These are phyloP conservation scores for Tulasnella sp. DNA, from an alignment of 768 basidiomycete genomes.

Conservation along the genomic window DNA sequence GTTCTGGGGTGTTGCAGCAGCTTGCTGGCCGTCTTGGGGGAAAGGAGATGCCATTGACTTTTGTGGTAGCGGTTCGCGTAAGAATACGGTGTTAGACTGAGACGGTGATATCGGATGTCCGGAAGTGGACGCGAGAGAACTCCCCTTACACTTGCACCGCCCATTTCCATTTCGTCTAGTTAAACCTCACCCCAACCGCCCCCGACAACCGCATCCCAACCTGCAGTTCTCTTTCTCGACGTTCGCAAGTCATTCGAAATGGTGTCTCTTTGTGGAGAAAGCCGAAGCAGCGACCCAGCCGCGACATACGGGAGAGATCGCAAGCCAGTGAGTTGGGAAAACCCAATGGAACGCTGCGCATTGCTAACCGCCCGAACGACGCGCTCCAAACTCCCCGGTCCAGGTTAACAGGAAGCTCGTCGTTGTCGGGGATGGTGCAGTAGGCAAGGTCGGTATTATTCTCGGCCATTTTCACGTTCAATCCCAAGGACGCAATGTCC, in stretches of 20 bases:
- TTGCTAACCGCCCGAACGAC: neutral
- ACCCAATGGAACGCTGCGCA: neutral
- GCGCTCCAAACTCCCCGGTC: neutral
- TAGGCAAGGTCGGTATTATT: conserved; percentile 37
- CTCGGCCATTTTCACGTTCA: conserved; percentile 24
- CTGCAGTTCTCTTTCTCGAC: neutral
- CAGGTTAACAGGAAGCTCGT: conserved; percentile 56
- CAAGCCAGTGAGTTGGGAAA: neutral
- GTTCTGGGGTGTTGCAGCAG: neutral
- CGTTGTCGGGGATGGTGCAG: conserved; percentile 95
- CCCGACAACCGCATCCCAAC: neutral
- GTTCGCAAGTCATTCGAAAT: neutral
- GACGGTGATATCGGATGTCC: neutral
- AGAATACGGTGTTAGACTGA: neutral
- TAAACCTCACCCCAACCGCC: neutral
- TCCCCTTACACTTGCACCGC: neutral
- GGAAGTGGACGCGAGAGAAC: neutral
- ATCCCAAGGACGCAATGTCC: conserved; percentile 21
- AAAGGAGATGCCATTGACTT: neutral
- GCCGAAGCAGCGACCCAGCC: neutral
- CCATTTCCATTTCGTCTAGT: neutral
- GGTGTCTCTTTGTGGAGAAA: neutral
- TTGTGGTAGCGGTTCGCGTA: neutral
- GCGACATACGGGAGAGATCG: neutral
- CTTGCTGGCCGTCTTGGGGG: neutral